These are phyloP conservation scores for Pyrus hybrid DNA, from an alignment of 331 rosid genomes.

Conservation along the genomic window DNA sequence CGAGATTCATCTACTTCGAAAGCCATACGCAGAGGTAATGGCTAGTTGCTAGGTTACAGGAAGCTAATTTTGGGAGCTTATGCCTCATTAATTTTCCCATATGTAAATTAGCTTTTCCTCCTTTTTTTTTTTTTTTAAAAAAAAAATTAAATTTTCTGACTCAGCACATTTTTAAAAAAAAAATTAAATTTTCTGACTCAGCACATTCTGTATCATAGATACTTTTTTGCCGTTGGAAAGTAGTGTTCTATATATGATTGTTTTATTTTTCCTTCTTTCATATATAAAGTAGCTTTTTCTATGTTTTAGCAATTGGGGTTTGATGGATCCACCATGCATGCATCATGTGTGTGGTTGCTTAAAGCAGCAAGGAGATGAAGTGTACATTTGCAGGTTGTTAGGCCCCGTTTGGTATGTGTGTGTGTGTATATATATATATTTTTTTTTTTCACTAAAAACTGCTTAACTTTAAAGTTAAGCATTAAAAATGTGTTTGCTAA, in stretches of 20 bases:
- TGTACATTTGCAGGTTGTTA: too few relatives aligned
- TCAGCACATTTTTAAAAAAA: too few relatives aligned
- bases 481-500: too few relatives aligned
- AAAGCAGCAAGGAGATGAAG: too few relatives aligned
- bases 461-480: too few relatives aligned
- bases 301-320: not conserved
- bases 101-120: constrained; percentile 30
- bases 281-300: not conserved
- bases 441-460: too few relatives aligned
- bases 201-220: constrained; percentile 24
- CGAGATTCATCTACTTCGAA: constrained; percentile 23
- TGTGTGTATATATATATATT: too few relatives aligned
- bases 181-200: constrained; percentile 13
- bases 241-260: too few relatives aligned
- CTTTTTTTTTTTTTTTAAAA: too few relatives aligned
- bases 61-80: constrained; percentile 17
- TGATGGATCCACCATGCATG: not conserved
- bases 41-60: constrained; percentile 20
- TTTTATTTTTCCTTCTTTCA: not conserved
- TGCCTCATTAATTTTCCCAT: constrained; percentile 16
- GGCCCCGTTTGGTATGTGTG: not conserved
- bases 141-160: too few relatives aligned
- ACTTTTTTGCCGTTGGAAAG: too few relatives aligned
- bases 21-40: constrained; percentile 22
- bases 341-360: too few relatives aligned